Evolutionary conservation across 1,284 basidiomycete species (phyloP).

Genomic region (Athelia sp.): DNA sequence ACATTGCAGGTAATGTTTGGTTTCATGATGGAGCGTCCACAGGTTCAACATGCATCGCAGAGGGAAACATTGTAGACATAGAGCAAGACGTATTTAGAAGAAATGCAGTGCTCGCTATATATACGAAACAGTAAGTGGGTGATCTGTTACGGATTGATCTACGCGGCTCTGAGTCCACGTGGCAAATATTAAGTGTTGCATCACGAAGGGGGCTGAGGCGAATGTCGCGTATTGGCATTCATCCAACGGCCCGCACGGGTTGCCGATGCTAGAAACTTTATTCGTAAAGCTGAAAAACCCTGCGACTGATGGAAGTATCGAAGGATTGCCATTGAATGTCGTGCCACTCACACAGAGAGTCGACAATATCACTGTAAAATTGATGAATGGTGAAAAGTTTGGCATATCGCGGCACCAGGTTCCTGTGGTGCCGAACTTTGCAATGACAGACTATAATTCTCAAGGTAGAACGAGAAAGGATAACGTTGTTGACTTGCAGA

Average conservation of each 20-base stretch:
- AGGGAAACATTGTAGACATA: no score
- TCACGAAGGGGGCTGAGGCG: slow-evolving; percentile 37
- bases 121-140: no score
- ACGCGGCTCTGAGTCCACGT: no score
- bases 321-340: slow-evolving; percentile 31
- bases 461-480: slow-evolving; percentile 30
- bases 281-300: slow-evolving; percentile 23
- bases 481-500: slow-evolving; percentile 28
- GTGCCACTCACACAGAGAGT: slow-evolving; percentile 24
- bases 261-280: slow-evolving; percentile 17
- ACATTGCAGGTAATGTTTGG: neutral
- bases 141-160: no score
- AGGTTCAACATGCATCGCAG: no score
- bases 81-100: no score
- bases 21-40: no score
- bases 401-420: slow-evolving; percentile 26
- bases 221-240: slow-evolving; percentile 26
- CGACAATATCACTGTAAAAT: slow-evolving; percentile 6
- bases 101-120: no score
- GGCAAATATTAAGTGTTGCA: no score
- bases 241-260: slow-evolving; percentile 7
- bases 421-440: slow-evolving; percentile 31
- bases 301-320: slow-evolving; percentile 22
- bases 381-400: slow-evolving; percentile 22
- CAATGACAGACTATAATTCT: slow-evolving; percentile 35